Evolutionary conservation across 805 yeast genomes (phyloP).

Genomic region (Starmerella gropengiesseri): DNA sequence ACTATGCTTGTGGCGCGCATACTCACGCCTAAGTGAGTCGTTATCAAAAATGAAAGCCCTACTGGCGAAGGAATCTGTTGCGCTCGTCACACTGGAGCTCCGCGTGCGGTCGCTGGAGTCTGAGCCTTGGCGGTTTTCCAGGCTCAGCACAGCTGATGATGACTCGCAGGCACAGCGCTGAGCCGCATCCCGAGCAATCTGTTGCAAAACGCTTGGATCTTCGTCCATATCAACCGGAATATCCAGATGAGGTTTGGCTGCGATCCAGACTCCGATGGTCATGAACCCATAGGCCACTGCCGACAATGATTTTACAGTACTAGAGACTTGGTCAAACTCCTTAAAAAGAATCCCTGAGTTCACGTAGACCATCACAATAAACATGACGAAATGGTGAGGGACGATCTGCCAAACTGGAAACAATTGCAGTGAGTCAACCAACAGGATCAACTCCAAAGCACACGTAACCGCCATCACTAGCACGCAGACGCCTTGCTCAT

Average conservation of each 20-base stretch:
- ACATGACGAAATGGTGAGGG: slow-evolving; percentile 41
- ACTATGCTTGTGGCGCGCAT: neutral
- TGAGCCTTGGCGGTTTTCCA: neutral
- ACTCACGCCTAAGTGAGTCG: neutral
- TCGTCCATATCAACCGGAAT: slow-evolving; percentile 11
- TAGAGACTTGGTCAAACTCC: slow-evolving; percentile 31
- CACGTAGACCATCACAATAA: slow-evolving; percentile 36
- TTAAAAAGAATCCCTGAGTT: slow-evolving; percentile 37
- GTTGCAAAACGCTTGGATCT: slow-evolving; percentile 3
- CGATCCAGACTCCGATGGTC: slow-evolving; percentile 34
- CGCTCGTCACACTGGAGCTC: too few relatives aligned
- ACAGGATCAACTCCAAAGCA: slow-evolving; percentile 35
- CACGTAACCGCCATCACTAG: slow-evolving; percentile 29
- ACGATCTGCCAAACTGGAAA: slow-evolving; percentile 39
- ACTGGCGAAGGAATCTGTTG: too few relatives aligned
- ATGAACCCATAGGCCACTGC: slow-evolving; percentile 32
- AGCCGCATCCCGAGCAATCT: slow-evolving; percentile 5
- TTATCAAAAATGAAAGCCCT: neutral
- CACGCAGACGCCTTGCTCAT: slow-evolving; percentile 2
- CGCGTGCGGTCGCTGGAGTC: too few relatives aligned
- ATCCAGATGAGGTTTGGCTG: slow-evolving; percentile 22
- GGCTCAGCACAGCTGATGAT: neutral
- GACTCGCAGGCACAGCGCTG: neutral
- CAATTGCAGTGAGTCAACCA: slow-evolving; percentile 33
- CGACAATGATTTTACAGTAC: slow-evolving; percentile 25